A percentile compares a stretch with the other conserved stretches of the same genome.
Evolutionary conservation across 1,284 basidiomycete species (phyloP).

Genomic region (Exobasidium rhododendri): DNA sequence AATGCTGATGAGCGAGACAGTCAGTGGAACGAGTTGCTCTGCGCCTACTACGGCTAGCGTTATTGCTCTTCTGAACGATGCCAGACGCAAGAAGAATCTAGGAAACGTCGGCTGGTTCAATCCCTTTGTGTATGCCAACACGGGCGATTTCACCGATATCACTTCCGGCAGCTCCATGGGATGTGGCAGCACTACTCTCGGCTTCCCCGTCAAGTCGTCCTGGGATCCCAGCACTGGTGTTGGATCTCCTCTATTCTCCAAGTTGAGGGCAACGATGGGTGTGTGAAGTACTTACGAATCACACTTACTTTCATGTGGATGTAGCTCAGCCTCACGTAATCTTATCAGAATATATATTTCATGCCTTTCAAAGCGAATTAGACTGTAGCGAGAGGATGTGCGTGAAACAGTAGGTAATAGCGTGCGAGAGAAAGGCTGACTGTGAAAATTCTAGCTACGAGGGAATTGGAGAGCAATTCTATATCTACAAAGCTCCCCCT

Average conservation of each 20-base stretch:
- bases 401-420: no score
- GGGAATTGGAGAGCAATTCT: no score
- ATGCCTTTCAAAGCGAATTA: no score
- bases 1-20: neutral
- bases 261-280: neutral
- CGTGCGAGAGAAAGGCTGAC: no score
- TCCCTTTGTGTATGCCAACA: slow-evolving; percentile 18
- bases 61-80: slow-evolving; percentile 18
- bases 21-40: slow-evolving; percentile 19
- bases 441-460: no score
- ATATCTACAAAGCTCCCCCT: no score
- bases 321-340: no score
- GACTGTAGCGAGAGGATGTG: no score
- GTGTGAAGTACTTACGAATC: no score
- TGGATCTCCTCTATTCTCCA: slow-evolving; percentile 16
- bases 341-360: no score
- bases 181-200: slow-evolving; percentile 13
- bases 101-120: slow-evolving; percentile 16
- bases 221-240: slow-evolving; percentile 17
- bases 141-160: slow-evolving; percentile 31
- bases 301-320: no score
- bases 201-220: slow-evolving; percentile 15
- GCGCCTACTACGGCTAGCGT: slow-evolving; percentile 16
- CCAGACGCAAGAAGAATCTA: slow-evolving; percentile 7
- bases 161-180: slow-evolving; percentile 11